Base-by-base conservation (phyloP, 2,329 filamentous ascomycete species). In the Alternaria ventricosa region DNA sequence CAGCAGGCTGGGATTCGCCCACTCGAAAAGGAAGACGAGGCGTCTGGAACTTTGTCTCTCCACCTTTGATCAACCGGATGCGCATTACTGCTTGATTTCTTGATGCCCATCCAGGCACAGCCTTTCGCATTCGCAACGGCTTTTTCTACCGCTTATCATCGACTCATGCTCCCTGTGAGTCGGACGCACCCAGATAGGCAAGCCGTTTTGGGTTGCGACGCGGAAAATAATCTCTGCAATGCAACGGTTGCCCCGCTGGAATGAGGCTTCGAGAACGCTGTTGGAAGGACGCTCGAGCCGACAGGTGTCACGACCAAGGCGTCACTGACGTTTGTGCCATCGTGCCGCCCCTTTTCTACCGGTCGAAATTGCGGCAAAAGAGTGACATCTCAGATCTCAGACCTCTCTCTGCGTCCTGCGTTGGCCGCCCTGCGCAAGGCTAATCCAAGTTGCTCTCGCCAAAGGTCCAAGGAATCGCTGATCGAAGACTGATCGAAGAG, bases 201-300 rank as follows among this genome's bases (percentile, higher is more conserved):
- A 56, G 55, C 27, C 27, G 41, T 54, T 44, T 54, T 43, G 15
- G 51, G 55, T 44, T 47, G 62, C 54, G 36, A 41, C 62, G 51
- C 57, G 44, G 64, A n/a, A 64, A 57, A 58, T 53, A 54, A 46
- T 33, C 25, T 55, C 36, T 41, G 36, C 36, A 41, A 41, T 55
- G 59, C 57, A 46, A 60, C 43, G 51, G 27, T 25, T 54, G 55
- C 53, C 56, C 63, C 50, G 61, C 66, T 67, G 63, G 59, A 64
- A 66, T 63, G 53, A 62, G 61, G 60, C 69, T 71, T 75, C 72
- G 67, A 67, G 71, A 74, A 75, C 65, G 44, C 46, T 61, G 60
- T 55, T 68, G 49, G 74, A 75, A 75, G 69, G 69, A 65, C 69
- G 74, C 74, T 77, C 74, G 74, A 70, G 71, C 74, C 69, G 46